Conservation (phyloP, 2,329 filamentous ascomycete species). For the Aurifilum marmelostoma region DNA sequence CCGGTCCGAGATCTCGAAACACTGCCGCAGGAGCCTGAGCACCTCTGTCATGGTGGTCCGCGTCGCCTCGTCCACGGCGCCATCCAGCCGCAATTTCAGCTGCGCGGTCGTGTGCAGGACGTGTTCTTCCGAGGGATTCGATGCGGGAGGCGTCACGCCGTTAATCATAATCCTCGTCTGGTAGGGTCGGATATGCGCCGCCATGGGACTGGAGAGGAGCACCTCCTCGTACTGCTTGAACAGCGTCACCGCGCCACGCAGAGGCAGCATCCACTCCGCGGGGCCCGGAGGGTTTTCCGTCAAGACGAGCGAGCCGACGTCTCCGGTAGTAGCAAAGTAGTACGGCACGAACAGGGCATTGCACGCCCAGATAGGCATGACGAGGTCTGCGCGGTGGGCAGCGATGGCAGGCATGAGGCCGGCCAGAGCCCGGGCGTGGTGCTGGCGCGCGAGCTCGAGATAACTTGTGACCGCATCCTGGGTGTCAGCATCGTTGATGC, state of each 20-base stretch:
- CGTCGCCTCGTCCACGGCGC: conserved; percentile 16
- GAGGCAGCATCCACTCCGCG: conserved; percentile 34
- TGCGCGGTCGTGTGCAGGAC: conserved; percentile 18
- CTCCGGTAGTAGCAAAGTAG: conserved; percentile 32
- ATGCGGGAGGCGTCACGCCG: conserved; percentile 4
- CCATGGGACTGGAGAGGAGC: conserved; percentile 28
- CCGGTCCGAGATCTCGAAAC: conserved; percentile 33
- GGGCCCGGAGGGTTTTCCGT: conserved; percentile 31
- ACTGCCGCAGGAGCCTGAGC: conserved; percentile 31
- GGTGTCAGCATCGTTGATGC: conserved; percentile 25
- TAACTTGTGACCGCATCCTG: conserved; percentile 16
- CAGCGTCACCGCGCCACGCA: conserved; percentile 33
- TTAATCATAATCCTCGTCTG: neutral
- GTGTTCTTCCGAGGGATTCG: conserved; percentile 15
- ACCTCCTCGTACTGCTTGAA: conserved; percentile 20
- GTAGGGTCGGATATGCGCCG: conserved; percentile 30
- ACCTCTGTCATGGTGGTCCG: conserved; percentile 21
- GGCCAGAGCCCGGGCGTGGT: conserved; percentile 33
- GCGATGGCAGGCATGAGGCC: conserved; percentile 32
- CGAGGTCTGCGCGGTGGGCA: conserved; percentile 25
- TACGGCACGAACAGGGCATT: conserved; percentile 34
- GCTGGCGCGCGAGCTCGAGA: conserved; percentile 31
- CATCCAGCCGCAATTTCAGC: conserved; percentile 16
- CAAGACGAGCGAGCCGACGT: conserved; percentile 33
- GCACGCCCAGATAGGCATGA: conserved; percentile 33